These are phyloP conservation scores for Trichoderma harzianum DNA, from an alignment of 2,329 filamentous ascomycete species.

Conservation along the genomic window DNA sequence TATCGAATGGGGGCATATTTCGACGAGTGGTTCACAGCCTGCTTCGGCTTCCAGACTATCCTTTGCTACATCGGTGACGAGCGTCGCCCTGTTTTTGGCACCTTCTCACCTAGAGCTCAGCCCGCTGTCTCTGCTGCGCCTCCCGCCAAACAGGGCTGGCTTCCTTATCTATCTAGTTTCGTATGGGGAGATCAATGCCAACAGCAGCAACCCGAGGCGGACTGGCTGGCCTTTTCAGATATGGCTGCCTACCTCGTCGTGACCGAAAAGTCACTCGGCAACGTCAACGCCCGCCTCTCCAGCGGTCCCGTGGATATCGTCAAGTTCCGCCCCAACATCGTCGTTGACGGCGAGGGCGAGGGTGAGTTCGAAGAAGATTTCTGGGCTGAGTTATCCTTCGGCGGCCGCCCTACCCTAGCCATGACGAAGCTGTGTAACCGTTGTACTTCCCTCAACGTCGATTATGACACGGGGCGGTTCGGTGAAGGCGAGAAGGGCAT, in stretches of 20 bases:
- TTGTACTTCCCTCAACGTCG: slow-evolving; percentile 68
- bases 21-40: slow-evolving; percentile 64
- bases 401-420: slow-evolving; percentile 40
- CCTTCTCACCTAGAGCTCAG: slow-evolving; percentile 39
- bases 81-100: slow-evolving; percentile 59
- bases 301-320: slow-evolving; percentile 56
- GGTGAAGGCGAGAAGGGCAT: slow-evolving; percentile 55
- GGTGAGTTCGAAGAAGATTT: slow-evolving; percentile 66
- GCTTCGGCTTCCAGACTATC: slow-evolving; percentile 59
- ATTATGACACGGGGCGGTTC: slow-evolving; percentile 62
- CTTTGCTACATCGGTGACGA: slow-evolving; percentile 64
- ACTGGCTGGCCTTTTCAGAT: slow-evolving; percentile 68
- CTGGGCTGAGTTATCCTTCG: slow-evolving; percentile 60
- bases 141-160: slow-evolving; percentile 31
- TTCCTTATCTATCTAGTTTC: slow-evolving; percentile 34
- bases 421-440: slow-evolving; percentile 68
- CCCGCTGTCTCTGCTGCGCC: slow-evolving; percentile 1
- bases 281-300: slow-evolving; percentile 58
- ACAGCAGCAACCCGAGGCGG: slow-evolving; percentile 31
- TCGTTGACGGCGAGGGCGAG: slow-evolving; percentile 57
- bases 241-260: slow-evolving; percentile 72
- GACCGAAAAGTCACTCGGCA: slow-evolving; percentile 64
- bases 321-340: slow-evolving; percentile 71
- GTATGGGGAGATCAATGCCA: slow-evolving; percentile 23
- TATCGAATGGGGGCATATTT: slow-evolving; percentile 61